These are phyloP conservation scores for Rhizopogon roseolus DNA, from an alignment of 768 basidiomycete genomes.

Conservation along the genomic window DNA sequence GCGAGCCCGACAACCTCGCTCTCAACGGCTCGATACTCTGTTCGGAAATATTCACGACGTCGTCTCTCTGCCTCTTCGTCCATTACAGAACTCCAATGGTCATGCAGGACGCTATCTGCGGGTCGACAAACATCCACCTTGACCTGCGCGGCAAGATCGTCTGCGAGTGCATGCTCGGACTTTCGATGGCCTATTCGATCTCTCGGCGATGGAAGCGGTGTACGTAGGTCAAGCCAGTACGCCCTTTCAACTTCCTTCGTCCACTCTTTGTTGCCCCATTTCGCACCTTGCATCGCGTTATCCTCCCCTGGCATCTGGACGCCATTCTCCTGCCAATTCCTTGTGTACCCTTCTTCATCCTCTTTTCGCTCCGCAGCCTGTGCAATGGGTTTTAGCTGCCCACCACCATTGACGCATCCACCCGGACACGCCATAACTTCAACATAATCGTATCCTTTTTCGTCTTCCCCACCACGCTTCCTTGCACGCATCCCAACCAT, in stretches of 20 bases:
- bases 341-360: conserved; percentile 63
- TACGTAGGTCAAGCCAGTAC: conserved; percentile 65
- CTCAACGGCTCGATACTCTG: conserved; percentile 80
- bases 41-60: conserved; percentile 57
- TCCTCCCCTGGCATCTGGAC: conserved; percentile 28
- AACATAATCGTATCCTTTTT: conserved; percentile 76
- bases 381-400: conserved; percentile 44
- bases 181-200: too few relatives aligned
- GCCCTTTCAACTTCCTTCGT: conserved; percentile 72
- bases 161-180: conserved; percentile 10
- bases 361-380: conserved; percentile 2
- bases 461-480: conserved; percentile 31
- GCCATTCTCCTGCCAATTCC: conserved; percentile 59
- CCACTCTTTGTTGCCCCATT: conserved; percentile 86
- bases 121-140: conserved; percentile 37
- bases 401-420: conserved; percentile 97
- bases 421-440: conserved; percentile 99
- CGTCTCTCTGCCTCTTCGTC: conserved; percentile 39
- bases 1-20: conserved; percentile 76
- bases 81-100: conserved; percentile 32
- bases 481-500: conserved; percentile 25
- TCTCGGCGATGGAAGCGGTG: conserved; percentile 41
- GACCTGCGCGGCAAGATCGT: conserved; percentile 34
- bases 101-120: conserved; percentile 24
- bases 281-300: conserved; percentile 37